Evolutionary conservation across 2,329 filamentous ascomycete genomes (phyloP).

Genomic region (Trichocomaceae sp.): DNA sequence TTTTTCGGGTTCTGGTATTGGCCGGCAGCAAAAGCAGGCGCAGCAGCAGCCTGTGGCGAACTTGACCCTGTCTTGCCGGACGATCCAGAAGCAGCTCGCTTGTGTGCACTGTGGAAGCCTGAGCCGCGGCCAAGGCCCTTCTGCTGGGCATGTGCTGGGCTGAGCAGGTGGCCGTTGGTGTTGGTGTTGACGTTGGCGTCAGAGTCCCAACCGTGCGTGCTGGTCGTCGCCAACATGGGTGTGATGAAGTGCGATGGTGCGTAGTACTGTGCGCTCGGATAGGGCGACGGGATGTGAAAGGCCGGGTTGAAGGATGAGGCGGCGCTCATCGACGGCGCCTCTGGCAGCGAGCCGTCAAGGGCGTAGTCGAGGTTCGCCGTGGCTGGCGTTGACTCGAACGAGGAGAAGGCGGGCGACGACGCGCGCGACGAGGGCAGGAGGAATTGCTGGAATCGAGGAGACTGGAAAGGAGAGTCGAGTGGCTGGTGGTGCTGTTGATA

Average conservation of each 20-base stretch:
- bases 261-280: constrained; percentile 16
- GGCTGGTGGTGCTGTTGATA: constrained; percentile 4
- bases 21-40: constrained; percentile 30
- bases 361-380: constrained; percentile 23
- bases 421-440: constrained; percentile 32
- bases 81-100: constrained; percentile 36
- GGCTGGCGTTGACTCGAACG: constrained; percentile 24
- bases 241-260: constrained; percentile 24
- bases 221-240: constrained; percentile 34
- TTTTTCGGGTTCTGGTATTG: constrained; percentile 37
- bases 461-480: constrained; percentile 31
- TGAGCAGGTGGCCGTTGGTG: constrained; percentile 31
- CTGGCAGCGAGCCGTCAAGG: constrained; percentile 25
- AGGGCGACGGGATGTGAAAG: constrained; percentile 28
- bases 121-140: constrained; percentile 20
- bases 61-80: constrained; percentile 37
- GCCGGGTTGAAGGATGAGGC: constrained; percentile 34
- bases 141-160: constrained; percentile 26
- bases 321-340: constrained; percentile 34
- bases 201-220: constrained; percentile 25
- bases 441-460: constrained; percentile 23
- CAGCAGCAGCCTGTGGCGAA: constrained; percentile 34
- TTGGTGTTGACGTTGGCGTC: constrained; percentile 28
- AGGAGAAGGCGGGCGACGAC: constrained; percentile 29
- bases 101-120: constrained; percentile 23